Evolutionary conservation across 495 filamentous ascomycete genomes (phyloP), one percentile per base, ranked within the genome.

Genomic region (Trichocladium uniseriatum): DNA sequence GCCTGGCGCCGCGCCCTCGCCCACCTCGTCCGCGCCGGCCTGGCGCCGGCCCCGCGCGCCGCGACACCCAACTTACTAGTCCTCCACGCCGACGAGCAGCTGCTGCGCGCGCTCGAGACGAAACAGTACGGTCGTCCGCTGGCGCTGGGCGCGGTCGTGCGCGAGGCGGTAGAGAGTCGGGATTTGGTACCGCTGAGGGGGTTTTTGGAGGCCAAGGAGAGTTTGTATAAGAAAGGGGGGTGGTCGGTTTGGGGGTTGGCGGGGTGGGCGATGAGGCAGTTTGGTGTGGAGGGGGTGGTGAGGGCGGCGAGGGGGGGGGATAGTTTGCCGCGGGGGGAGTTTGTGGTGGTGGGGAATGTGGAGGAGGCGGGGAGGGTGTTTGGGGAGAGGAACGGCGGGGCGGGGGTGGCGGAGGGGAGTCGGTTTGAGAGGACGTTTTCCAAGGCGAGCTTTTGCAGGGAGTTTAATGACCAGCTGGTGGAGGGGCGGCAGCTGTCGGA

Each of bases 1-100:
- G 87, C 90, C 36, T 98, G 92, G 92, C 79, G 82, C 58, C 73
- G 76, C 22, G 90, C 78, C 1, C 75, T 98, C 20, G 72, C 78
- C 16, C 68, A 71, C 37, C 86, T 90, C 19, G 73, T 82, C 1
- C 71, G 74, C 45, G 77, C 79, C 10, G 94, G 89, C 6, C 51
- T 65, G 0, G 57, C 58, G 1, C 69, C 48, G 0, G 32, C 40
- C 20, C 20, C 38, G 5, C 63, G 62, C 18, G 65, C 62, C 15
- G 42, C 61, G 1, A 51, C 60, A 0, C 57, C 60, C 15, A 76
- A 76, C 55, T 72, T 73, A 15, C 68, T 96, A 18, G 72, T 79
- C 8, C 63, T 98, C 8, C 71, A 73, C 27, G 76, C 83, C 18
- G 82, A 86, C 58, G 80, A 88, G 37, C 71, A 77, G 27, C 73